Conservation (phyloP, 1,284 basidiomycete genomes). For the Meira miltonrushii region DNA sequence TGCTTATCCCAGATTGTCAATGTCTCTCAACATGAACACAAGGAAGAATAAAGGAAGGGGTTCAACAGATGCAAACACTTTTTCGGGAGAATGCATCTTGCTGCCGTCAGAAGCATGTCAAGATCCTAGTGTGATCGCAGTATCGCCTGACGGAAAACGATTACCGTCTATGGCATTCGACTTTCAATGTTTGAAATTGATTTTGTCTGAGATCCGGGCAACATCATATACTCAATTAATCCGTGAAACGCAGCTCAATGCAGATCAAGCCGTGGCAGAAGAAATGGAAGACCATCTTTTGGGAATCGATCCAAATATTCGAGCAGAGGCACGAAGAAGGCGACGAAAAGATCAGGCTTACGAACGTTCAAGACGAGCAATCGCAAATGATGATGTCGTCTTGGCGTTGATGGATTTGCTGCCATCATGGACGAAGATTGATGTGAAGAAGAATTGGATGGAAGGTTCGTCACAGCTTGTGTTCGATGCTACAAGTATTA, state of each 20-base stretch:
- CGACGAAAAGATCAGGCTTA: not conserved
- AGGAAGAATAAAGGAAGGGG: no score
- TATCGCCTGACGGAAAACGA: not conserved
- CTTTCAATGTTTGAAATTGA: conserved; percentile 4
- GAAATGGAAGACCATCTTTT: not conserved
- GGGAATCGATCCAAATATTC: not conserved
- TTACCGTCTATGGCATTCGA: not conserved
- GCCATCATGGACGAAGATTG: not conserved
- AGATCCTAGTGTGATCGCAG: not conserved
- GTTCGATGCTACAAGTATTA: not conserved
- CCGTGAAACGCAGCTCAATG: not conserved
- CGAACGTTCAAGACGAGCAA: not conserved
- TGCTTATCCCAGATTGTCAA: not conserved
- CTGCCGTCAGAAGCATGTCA: not conserved
- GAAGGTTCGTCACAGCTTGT: not conserved
- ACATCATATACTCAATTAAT: not conserved
- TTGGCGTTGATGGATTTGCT: not conserved
- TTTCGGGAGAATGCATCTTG: not conserved
- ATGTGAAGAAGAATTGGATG: not conserved
- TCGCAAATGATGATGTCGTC: conserved; percentile 2
- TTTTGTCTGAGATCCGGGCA: not conserved
- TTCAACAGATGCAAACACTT: not conserved
- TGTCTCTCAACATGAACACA: not conserved
- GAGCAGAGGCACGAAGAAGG: not conserved
- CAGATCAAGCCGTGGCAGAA: not conserved